Base-by-base conservation (phyloP, 2,329 filamentous ascomycete genomes). In the Lasiodiplodia sp. region DNA sequence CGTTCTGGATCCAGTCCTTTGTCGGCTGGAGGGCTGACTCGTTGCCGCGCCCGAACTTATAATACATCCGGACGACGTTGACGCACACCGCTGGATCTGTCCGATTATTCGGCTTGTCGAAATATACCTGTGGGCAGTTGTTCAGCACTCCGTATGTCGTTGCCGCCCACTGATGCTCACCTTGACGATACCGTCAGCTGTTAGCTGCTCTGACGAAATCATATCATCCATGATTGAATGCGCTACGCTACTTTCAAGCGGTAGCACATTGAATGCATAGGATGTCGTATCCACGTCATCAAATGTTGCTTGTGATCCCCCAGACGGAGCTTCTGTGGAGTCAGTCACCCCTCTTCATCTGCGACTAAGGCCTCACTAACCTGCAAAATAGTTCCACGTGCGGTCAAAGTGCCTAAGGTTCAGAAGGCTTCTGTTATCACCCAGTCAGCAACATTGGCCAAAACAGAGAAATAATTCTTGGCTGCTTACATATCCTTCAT, bases 221-320 rank as follows among this genome's bases (percentile, higher is more conserved):
- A 67, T 67, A 12, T 67, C 53, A 55, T 67, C 28, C 38, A 66
- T 66, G 38, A 66, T 23, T 10, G 64, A 66, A 12, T 66, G 64
- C 25, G 64, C 64, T 18, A 49, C 44, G 4, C n/a, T 21, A 2
- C 4, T 25, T 12, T 66, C 66, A 6, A 71, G 73, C 6, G 68
- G 71, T 47, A 79, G 72, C 3, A 73, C 70, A 21, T 73, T 71
- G 25, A 79, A 67, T 18, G 76, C 75, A 10, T 75, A 69, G 11
- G 78, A 73, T 7, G 79, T 80, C 23, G 76, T 78, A 69, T 80
- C 78, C 28, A 80, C 68, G 63, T 80, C 78, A 67, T 78, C 71
- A 2, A 78, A 78, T 53, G 76, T 79, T 37, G 49, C 57, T 37
- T 69, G 38, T 2, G 70, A 70, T 18, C 72, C 71, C 57, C 57